These are phyloP conservation scores for Camellia oleifera DNA, from an alignment of 179 eudicot species.

Conservation along the genomic window DNA sequence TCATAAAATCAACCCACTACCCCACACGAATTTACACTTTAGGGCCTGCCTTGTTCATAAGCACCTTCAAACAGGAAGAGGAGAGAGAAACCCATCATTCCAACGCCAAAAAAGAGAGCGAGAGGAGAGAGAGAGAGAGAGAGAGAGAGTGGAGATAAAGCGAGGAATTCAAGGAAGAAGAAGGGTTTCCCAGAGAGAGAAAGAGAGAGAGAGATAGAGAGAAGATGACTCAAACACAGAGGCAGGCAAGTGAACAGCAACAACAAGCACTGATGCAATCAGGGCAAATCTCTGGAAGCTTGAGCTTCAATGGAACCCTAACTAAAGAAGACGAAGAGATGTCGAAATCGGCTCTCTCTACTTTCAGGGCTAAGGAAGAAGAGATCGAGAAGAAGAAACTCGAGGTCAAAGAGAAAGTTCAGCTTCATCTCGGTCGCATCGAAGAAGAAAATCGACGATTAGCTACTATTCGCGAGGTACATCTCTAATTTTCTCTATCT, in stretches of 20 bases:
- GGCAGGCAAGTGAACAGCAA: constrained; percentile 22
- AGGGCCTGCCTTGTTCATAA: constrained; percentile 16
- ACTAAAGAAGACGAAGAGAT: constrained; percentile 68
- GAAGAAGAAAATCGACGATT: constrained; percentile 81
- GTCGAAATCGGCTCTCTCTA: constrained; percentile 73
- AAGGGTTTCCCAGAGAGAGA: constrained; percentile 22
- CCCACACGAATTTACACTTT: too few species aligned
- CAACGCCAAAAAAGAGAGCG: constrained; percentile 26
- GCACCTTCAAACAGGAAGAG: constrained; percentile 23
- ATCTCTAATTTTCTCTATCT: not conserved
- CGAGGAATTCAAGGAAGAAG: constrained; percentile 15
- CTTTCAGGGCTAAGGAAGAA: constrained; percentile 82
- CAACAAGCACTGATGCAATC: constrained; percentile 32
- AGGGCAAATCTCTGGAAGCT: constrained; percentile 45
- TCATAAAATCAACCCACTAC: too few species aligned
- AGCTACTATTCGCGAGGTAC: constrained; percentile 80
- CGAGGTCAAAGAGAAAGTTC: constrained; percentile 79
- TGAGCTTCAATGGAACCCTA: constrained; percentile 55
- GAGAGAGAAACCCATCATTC: constrained; percentile 7
- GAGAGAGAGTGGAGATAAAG: constrained; percentile 6
- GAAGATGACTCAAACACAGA: constrained; percentile 26
- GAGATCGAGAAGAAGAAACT: constrained; percentile 91
- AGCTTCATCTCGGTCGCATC: constrained; percentile 78
- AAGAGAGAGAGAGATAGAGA: constrained; percentile 16
- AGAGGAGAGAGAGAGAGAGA: constrained; percentile 5